Evolutionary conservation across 345 rosid species (phyloP).

Genomic region (Mangifera indica): DNA sequence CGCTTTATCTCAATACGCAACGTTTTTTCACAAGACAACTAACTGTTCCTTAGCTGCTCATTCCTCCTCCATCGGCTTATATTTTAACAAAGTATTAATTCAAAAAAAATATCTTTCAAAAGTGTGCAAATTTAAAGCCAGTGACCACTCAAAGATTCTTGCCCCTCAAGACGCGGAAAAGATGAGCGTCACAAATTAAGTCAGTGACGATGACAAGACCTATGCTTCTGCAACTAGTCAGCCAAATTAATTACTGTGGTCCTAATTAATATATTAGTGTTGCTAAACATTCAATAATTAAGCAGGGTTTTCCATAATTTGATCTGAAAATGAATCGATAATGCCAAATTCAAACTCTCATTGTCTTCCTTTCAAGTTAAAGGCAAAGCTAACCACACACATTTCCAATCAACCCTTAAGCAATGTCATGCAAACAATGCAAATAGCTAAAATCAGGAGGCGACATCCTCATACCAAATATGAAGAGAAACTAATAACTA

Average conservation of each 20-base stretch:
- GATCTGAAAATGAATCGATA: not conserved
- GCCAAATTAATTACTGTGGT: conserved; percentile 15
- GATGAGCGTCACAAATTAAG: conserved; percentile 25
- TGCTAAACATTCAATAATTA: not conserved
- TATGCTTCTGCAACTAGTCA: conserved; percentile 5
- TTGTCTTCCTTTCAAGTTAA: too few species aligned
- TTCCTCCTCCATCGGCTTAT: too few species aligned
- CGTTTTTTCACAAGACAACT: too few species aligned
- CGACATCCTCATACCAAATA: too few species aligned
- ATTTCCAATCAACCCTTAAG: too few species aligned
- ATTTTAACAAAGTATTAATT: too few species aligned
- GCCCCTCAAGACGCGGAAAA: conserved; percentile 15
- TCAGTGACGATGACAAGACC: conserved; percentile 1
- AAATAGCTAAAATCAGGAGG: too few species aligned
- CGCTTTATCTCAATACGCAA: too few species aligned
- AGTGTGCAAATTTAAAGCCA: not conserved
- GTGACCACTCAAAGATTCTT: conserved; percentile 5
- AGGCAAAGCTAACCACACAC: too few species aligned
- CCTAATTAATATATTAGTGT: not conserved
- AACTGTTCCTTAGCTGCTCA: too few species aligned
- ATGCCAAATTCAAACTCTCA: not conserved
- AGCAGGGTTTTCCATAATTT: not conserved
- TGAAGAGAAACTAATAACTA: too few species aligned
- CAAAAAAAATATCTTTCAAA: not conserved
- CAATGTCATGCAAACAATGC: not conserved